Percentiles rank a stretch among this genome's conserved stretches.
These are phyloP conservation scores for Rhodofomes roseus DNA, from an alignment of 1,284 basidiomycete genomes.

Conservation along the genomic window DNA sequence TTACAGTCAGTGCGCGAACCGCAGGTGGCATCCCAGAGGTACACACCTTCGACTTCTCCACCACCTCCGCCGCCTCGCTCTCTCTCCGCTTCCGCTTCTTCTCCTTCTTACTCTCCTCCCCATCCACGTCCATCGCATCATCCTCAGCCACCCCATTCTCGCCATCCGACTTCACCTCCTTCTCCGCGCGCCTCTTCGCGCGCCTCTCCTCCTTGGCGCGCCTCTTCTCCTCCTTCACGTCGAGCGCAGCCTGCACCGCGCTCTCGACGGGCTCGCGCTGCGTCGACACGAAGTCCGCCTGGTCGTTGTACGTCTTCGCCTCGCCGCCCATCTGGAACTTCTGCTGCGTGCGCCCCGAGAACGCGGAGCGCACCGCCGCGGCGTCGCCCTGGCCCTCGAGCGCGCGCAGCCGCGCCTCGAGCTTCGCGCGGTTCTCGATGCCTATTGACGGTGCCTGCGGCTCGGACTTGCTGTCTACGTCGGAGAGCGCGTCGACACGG, in stretches of 20 bases:
- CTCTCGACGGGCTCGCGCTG: constrained; percentile 73
- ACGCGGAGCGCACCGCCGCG: constrained; percentile 56
- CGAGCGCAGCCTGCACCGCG: constrained; percentile 61
- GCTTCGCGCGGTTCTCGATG: constrained; percentile 89
- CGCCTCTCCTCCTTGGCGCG: constrained; percentile 76
- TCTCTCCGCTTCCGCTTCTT: constrained; percentile 53
- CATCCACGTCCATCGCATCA: constrained; percentile 53
- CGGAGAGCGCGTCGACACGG: constrained; percentile 94
- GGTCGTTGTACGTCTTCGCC: constrained; percentile 83
- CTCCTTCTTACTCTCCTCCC: constrained; percentile 50
- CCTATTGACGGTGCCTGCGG: constrained; percentile 82
- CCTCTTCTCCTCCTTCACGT: constrained; percentile 78
- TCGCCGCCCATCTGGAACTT: constrained; percentile 78
- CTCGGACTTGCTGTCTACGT: constrained; percentile 88
- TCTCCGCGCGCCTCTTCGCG: constrained; percentile 90
- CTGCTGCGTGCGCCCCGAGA: constrained; percentile 65
- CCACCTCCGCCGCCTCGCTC: constrained; percentile 51
- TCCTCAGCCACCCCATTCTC: constrained; percentile 38
- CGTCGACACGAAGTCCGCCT: constrained; percentile 76
- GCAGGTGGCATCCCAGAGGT: constrained; percentile 10
- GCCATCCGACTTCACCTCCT: constrained; percentile 58
- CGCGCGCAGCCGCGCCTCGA: constrained; percentile 89
- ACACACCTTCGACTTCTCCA: constrained; percentile 57
- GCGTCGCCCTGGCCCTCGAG: constrained; percentile 83
- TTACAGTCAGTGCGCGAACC: background rate